A percentile compares a stretch with the other conserved stretches of the same genome.
Conservation (phyloP, 140 eudicot genomes). For the Stevia rebaudiana region DNA sequence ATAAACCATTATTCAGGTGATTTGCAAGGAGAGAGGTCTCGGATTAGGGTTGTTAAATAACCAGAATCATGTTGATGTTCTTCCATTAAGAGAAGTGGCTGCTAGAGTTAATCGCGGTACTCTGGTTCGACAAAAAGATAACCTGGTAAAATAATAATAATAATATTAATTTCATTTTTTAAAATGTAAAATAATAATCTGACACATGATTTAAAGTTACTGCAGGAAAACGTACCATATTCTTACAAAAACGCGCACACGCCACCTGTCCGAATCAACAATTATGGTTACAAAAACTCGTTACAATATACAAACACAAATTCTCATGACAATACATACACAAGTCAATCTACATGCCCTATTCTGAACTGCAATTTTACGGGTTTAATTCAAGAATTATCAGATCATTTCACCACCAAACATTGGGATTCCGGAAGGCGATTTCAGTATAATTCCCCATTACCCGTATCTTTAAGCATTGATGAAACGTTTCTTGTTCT, state of each 20-base stretch:
- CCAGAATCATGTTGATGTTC: slow-evolving; percentile 34
- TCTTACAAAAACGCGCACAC: slow-evolving; percentile 35
- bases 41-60: slow-evolving; percentile 47
- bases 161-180: neutral
- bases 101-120: slow-evolving; percentile 39
- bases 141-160: slow-evolving; percentile 35
- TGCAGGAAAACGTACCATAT: slow-evolving; percentile 35
- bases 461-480: slow-evolving; percentile 52
- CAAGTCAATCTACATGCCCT: slow-evolving; percentile 42
- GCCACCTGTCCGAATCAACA: slow-evolving; percentile 36
- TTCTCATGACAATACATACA: slow-evolving; percentile 36
- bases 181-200: neutral
- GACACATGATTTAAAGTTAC: neutral
- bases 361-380: slow-evolving; percentile 49
- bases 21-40: slow-evolving; percentile 72
- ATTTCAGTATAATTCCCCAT: slow-evolving; percentile 51
- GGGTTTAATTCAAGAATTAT: slow-evolving; percentile 47
- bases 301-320: slow-evolving; percentile 35
- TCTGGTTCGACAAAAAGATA: slow-evolving; percentile 43
- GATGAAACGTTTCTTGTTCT: slow-evolving; percentile 59
- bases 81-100: slow-evolving; percentile 30
- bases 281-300: slow-evolving; percentile 32
- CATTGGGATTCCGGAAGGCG: slow-evolving; percentile 79
- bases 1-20: no score
- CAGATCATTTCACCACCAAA: slow-evolving; percentile 60